Conservation (phyloP, 345 rosid species). For the Odontarrhena argentea region DNA sequence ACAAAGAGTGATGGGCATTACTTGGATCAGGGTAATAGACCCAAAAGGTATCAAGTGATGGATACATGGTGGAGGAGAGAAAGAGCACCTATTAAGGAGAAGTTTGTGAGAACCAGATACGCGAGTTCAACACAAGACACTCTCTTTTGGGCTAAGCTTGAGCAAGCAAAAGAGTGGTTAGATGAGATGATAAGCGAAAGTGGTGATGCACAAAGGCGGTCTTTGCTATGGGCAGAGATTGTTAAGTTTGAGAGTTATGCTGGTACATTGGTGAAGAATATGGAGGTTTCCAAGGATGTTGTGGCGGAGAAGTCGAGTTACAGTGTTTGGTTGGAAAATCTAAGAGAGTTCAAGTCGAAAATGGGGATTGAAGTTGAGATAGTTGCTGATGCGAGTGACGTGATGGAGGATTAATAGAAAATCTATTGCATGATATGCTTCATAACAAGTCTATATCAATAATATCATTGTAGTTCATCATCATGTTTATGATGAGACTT, state of each 20-base stretch:
- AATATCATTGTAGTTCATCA: slow-evolving; percentile 7
- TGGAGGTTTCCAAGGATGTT: slow-evolving; percentile 74
- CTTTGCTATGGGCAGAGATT: slow-evolving; percentile 43
- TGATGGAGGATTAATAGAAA: slow-evolving; percentile 31
- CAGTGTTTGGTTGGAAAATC: slow-evolving; percentile 53
- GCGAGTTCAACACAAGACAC: slow-evolving; percentile 80
- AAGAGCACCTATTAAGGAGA: slow-evolving; percentile 5
- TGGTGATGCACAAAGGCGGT: slow-evolving; percentile 34
- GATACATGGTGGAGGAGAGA: slow-evolving; percentile 63
- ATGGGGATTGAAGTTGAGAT: slow-evolving; percentile 16
- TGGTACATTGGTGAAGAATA: slow-evolving; percentile 41
- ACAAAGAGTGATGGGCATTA: slow-evolving; percentile 54
- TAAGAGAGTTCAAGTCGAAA: slow-evolving; percentile 41
- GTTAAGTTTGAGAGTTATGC: slow-evolving; percentile 50
- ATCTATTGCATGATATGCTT: slow-evolving; percentile 22
- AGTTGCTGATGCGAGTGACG: slow-evolving; percentile 18
- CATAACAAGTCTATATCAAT: background rate
- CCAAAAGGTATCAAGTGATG: slow-evolving; percentile 64
- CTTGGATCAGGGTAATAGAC: slow-evolving; percentile 54
- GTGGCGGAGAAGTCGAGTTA: slow-evolving; percentile 69
- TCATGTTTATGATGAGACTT: slow-evolving; percentile 12
- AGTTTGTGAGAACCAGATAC: slow-evolving; percentile 46
- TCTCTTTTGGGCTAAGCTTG: slow-evolving; percentile 85
- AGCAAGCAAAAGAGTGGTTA: slow-evolving; percentile 68
- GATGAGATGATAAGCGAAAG: slow-evolving; percentile 46